Evolutionary conservation across 2,329 filamentous ascomycete genomes (phyloP), one percentile per base, ranked within the genome.

Genomic region (Metarhizium sp.): DNA sequence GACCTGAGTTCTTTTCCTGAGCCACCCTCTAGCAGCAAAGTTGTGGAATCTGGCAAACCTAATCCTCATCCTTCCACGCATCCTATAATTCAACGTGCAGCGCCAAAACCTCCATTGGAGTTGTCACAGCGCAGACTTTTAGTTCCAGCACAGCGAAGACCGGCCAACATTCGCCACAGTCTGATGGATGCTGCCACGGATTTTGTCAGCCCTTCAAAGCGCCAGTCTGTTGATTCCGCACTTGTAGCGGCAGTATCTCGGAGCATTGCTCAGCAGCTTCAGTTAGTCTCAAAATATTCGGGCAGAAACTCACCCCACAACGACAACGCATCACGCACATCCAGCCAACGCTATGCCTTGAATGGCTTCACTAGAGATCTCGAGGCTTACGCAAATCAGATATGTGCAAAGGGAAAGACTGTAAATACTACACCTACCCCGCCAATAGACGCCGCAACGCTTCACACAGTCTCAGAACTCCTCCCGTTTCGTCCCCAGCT

Each of bases 401-500:
- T 71, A 11, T 67, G 66, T 20, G 67, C 67, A 11, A 65, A 69
- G 40, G 71, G 72, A 0, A 75, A 71, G 55, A 57, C 67, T 32
- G 69, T 69, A 1, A 60, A 71, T 16, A 69, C 70, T 11, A 74
- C 73, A 1, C 69, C 76, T 4, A 74, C 73, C 51, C 68, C 57
- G 36, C 60, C 72, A 1, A 68, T 70, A 13, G 76, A 75, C 2
- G 69, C 65, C n/a, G 60, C 65, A 51, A 81, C 74, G 46, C 67
- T 75, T 49, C 73, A 75, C 57, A 83, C 81, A 2, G 71, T 84
- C 18, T 71, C 75, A 30, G 78, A 76, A 34, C 67, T 84, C 2
- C 63, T 81, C 30, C 80, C 80, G 2, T 84, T 77, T 61, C 75
- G 73, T 50, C 68, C 74, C 4, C 74, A 84, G 57, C 82, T 84